Evolutionary conservation across 768 basidiomycete species (phyloP).

Genomic region (Lactifluus rugatus): DNA sequence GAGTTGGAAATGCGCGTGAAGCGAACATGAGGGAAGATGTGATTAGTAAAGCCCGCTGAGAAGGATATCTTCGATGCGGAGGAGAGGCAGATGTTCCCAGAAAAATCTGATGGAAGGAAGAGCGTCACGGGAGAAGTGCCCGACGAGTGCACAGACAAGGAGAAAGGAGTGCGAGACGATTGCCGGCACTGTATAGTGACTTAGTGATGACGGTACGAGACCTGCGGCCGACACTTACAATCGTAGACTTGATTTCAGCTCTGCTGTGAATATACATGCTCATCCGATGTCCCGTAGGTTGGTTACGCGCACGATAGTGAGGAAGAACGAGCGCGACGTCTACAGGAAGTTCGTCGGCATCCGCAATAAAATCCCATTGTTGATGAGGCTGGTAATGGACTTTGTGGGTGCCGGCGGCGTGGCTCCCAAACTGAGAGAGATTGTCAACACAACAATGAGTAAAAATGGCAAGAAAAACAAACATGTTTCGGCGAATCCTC

Average conservation of each 20-base stretch:
- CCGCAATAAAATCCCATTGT: constrained; percentile 54
- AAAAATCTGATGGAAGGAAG: constrained; percentile 75
- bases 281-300: constrained; percentile 64
- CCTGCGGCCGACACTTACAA: constrained; percentile 39
- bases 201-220: background rate
- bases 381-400: constrained; percentile 20
- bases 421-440: background rate
- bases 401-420: constrained; percentile 16
- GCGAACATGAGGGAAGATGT: constrained; percentile 34
- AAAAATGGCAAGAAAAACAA: background rate
- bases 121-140: constrained; percentile 54
- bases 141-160: constrained; percentile 51
- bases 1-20: constrained; percentile 23
- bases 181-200: constrained; percentile 22
- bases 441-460: background rate
- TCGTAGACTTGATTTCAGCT: constrained; percentile 55
- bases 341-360: constrained; percentile 41
- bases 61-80: constrained; percentile 36
- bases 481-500: constrained; percentile 14
- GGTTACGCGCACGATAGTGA: constrained; percentile 67
- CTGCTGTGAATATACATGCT: constrained; percentile 52
- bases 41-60: constrained; percentile 68
- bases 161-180: constrained; percentile 26
- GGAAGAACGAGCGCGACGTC: constrained; percentile 64
- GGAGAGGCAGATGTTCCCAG: constrained; percentile 49